These are phyloP conservation scores for Cercospora citrullina DNA, from an alignment of 2,329 filamentous ascomycete species.

Conservation along the genomic window DNA sequence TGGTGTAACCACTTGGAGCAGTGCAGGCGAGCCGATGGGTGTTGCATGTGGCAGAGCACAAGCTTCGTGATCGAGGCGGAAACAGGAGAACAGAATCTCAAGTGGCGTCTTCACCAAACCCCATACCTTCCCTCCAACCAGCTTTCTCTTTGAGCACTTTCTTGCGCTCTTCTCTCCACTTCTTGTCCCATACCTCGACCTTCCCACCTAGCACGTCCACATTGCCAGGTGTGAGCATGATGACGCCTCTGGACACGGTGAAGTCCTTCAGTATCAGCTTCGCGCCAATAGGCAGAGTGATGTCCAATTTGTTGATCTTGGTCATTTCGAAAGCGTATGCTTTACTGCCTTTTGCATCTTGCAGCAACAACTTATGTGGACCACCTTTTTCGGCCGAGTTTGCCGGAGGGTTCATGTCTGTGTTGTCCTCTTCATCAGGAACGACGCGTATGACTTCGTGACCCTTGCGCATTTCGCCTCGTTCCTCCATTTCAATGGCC, in stretches of 20 bases:
- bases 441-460: slow-evolving; percentile 78
- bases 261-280: slow-evolving; percentile 73
- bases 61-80: background rate
- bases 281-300: slow-evolving; percentile 70
- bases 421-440: slow-evolving; percentile 52
- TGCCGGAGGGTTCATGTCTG: slow-evolving; percentile 29
- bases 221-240: slow-evolving; percentile 71
- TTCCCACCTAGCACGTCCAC: slow-evolving; percentile 82
- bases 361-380: slow-evolving; percentile 77
- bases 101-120: slow-evolving; percentile 8
- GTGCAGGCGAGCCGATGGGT: background rate
- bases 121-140: slow-evolving; percentile 26
- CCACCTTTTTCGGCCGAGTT: slow-evolving; percentile 42
- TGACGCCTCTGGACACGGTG: slow-evolving; percentile 69
- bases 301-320: slow-evolving; percentile 63
- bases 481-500: slow-evolving; percentile 69
- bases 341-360: slow-evolving; percentile 72
- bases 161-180: slow-evolving; percentile 73
- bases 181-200: slow-evolving; percentile 75
- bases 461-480: slow-evolving; percentile 73
- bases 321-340: slow-evolving; percentile 72
- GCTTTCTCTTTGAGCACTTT: slow-evolving; percentile 60
- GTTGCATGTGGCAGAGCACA: background rate
- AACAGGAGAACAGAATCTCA: background rate
- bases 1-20: background rate